Conservation (phyloP, 2,329 filamentous ascomycete species). For the Aspergillus eucalypticola region DNA sequence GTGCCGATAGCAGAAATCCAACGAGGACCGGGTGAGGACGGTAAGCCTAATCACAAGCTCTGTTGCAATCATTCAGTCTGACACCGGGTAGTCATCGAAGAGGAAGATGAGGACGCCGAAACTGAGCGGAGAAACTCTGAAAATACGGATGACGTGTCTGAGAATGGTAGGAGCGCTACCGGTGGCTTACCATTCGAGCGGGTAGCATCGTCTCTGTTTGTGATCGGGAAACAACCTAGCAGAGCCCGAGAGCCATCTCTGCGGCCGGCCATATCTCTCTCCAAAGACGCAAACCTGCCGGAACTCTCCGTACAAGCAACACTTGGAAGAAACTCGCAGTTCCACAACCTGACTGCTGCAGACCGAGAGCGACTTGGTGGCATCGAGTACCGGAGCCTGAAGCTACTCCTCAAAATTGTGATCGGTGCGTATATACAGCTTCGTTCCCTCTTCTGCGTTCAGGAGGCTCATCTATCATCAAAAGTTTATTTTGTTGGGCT, state of each 20-base stretch:
- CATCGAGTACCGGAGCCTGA: constrained; percentile 55
- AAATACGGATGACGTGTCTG: not conserved
- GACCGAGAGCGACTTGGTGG: constrained; percentile 53
- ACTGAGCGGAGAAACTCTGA: constrained; percentile 8
- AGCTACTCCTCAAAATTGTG: constrained; percentile 52
- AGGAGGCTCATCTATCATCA: not conserved
- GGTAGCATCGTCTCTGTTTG: constrained; percentile 12
- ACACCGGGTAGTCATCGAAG: not conserved
- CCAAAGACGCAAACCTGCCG: constrained; percentile 36
- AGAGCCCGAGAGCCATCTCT: constrained; percentile 14
- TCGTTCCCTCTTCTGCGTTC: not conserved
- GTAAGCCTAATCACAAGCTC: not conserved
- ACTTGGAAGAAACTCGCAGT: constrained; percentile 50
- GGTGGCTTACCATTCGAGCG: not conserved
- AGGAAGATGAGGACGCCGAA: constrained; percentile 2
- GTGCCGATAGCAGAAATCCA: constrained; percentile 29
- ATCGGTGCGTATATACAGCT: constrained; percentile 30
- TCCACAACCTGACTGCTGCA: constrained; percentile 44
- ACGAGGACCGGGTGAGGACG: constrained; percentile 15
- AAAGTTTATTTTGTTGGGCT: constrained; percentile 49
- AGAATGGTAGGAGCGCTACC: not conserved
- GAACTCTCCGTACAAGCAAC: constrained; percentile 47
- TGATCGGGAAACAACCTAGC: constrained; percentile 13
- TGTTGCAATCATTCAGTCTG: not conserved
- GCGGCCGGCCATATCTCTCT: constrained; percentile 19